Percentiles rank a stretch among this genome's conserved stretches.
phyloP scores from a whole-genome alignment of 225 moss, liverwort and hornwort species.

The Sphagnum tenellum region DNA sequence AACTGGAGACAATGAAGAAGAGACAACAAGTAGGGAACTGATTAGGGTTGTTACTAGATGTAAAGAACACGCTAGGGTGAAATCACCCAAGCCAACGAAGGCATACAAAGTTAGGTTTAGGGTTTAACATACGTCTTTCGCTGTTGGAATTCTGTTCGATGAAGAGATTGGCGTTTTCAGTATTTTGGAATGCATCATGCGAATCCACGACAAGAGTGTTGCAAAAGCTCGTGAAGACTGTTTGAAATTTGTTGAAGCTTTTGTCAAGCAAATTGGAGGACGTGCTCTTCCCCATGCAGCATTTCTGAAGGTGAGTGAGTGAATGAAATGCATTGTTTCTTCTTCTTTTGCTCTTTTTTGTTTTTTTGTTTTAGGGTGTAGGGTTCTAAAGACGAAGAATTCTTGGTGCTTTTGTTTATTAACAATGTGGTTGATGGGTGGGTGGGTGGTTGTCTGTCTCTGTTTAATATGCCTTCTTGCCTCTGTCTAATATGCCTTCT shows the following conservation, averaged over 20 bases:
- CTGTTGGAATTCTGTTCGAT: conserved; percentile 68
- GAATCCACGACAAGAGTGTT: conserved; percentile 43
- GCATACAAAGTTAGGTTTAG: too few species aligned
- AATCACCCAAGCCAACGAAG: too few species aligned
- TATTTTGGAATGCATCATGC: conserved; percentile 48
- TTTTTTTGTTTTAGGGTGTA: too few species aligned
- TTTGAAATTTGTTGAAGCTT: conserved; percentile 48
- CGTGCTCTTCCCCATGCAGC: conserved; percentile 58
- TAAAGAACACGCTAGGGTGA: not conserved
- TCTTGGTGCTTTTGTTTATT: too few species aligned
- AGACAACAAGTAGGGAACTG: not conserved
- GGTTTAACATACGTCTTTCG: conserved; percentile 60
- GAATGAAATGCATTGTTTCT: not conserved
- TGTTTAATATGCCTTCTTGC: not conserved
- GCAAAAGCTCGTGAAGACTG: conserved; percentile 63
- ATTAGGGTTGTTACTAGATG: too few species aligned
- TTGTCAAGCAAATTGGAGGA: conserved; percentile 52
- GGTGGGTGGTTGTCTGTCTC: too few species aligned
- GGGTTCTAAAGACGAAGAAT: too few species aligned
- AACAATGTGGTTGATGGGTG: not conserved
- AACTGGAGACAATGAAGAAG: conserved; percentile 6
- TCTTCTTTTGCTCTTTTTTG: too few species aligned
- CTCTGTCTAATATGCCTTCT: not conserved
- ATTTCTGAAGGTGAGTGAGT: conserved; percentile 47
- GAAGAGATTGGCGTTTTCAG: conserved; percentile 58